Percentiles rank a stretch among this genome's conserved stretches.
Evolutionary conservation across 2,329 filamentous ascomycete species (phyloP).

Genomic region (Fusarium sacchari): DNA sequence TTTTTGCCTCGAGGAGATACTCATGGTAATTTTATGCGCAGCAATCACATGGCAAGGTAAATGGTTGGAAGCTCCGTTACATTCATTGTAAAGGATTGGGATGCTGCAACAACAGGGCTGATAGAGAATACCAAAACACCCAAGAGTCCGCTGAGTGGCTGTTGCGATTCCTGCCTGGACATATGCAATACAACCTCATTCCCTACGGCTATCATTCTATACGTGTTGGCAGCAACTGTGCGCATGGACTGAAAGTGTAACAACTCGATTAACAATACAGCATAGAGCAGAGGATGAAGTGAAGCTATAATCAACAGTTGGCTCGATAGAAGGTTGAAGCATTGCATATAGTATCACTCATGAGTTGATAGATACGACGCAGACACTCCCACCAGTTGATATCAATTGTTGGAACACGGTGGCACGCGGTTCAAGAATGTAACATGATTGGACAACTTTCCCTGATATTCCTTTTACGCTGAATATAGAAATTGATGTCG

Average conservation of each 20-base stretch:
- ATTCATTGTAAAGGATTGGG: neutral
- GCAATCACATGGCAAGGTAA: neutral
- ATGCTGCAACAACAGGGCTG: neutral
- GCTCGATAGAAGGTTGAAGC: accelerated
- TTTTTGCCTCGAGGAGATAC: neutral
- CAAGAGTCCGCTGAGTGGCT: neutral
- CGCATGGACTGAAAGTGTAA: neutral
- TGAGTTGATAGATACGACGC: neutral
- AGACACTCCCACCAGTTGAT: neutral
- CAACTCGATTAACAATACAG: neutral
- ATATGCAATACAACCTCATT: neutral
- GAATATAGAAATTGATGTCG: neutral
- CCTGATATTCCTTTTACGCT: neutral
- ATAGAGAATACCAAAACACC: neutral
- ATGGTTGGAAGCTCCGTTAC: neutral
- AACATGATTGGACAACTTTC: neutral
- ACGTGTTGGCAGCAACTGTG: neutral
- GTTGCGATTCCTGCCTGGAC: too few relatives aligned
- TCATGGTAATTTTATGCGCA: neutral
- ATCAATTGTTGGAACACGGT: neutral
- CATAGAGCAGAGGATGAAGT: neutral
- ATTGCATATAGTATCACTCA: neutral
- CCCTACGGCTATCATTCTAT: neutral
- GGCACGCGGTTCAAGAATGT: neutral
- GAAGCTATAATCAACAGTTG: neutral